Evolutionary conservation across 2,329 filamentous ascomycete species (phyloP).

Genomic region (Claviceps pazoutovae): DNA sequence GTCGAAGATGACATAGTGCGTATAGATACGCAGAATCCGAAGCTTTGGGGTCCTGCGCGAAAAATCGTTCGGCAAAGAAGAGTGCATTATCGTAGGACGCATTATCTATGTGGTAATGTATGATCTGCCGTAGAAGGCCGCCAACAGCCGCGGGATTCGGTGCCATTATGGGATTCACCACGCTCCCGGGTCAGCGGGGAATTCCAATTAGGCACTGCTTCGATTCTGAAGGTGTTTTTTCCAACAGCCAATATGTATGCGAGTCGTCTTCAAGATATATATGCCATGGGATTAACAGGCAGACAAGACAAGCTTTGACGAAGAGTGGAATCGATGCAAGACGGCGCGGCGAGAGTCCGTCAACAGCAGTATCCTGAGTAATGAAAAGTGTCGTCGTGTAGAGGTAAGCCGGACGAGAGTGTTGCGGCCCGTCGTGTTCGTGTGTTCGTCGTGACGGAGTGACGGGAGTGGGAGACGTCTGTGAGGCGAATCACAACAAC

Average conservation of each 20-base stretch:
- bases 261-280: slow-evolving; percentile 1
- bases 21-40: slow-evolving; percentile 72
- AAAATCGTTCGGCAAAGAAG: slow-evolving; percentile 79
- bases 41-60: slow-evolving; percentile 69
- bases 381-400: background rate
- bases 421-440: background rate
- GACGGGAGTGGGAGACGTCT: background rate
- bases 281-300: slow-evolving; percentile 2
- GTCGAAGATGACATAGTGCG: slow-evolving; percentile 69
- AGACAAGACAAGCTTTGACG: background rate
- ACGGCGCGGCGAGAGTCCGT: background rate
- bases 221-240: background rate
- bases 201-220: background rate
- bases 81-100: slow-evolving; percentile 78
- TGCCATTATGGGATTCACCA: slow-evolving; percentile 30
- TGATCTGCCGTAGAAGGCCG: slow-evolving; percentile 41
- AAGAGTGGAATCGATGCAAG: background rate
- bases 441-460: background rate
- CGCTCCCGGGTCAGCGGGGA: slow-evolving; percentile 1
- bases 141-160: slow-evolving; percentile 36
- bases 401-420: background rate
- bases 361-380: background rate
- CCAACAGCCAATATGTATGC: background rate
- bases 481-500: background rate
- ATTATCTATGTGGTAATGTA: slow-evolving; percentile 72